Base-by-base conservation (phyloP, 2,329 filamentous ascomycete genomes). In the Mycosphaerella arachidis region DNA sequence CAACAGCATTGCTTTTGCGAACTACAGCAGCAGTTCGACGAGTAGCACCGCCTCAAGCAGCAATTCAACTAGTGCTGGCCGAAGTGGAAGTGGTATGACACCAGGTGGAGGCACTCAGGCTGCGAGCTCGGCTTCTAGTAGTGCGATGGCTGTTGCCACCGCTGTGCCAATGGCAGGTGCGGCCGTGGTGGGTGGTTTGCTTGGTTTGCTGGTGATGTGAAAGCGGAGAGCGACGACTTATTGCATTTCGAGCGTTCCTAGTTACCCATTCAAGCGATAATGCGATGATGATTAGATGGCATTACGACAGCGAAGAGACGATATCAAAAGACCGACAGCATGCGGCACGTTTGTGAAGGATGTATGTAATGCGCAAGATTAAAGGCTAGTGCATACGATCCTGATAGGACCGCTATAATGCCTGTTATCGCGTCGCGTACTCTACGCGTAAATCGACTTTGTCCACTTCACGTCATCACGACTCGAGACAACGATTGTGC, bases 191-290 rank as follows among this genome's bases (percentile, higher is more conserved):
- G 63, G 60, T 51, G 60, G 63, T 5, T 13, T 54, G 31, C n/a
- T 65, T 12, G 61, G 58, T 1, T 46, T 59, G n/a, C 29, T 65
- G 53, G 46, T 61, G 52, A 50, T 65, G 29, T 65, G 59, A 63
- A 55, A 48, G 27, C n/a, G 30, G 16, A 40, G 20, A 27, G 13
- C 31, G 40, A 45, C 31, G 40, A 16, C 13, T 43, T 27, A 40
- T 54, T 50, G 48, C 27, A 12, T 29, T 46, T 31, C 30, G 43
- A 50, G 40, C 54, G 48, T 45, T 18, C 55, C 54, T 55, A 50
- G 48, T 58, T 64, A 61, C 59, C 59, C 59, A 13, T 60, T 58
- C 59, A 12, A 27, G 59, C 58, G 53, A 53, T 50, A 33, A 57
- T 46, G 56, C 53, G 55, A 20, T 24, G 48, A 43, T 10, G 46